phyloP scores from a whole-genome alignment of 352 stramenopile genomes.

The Thalassiosira livingstoniorum region DNA sequence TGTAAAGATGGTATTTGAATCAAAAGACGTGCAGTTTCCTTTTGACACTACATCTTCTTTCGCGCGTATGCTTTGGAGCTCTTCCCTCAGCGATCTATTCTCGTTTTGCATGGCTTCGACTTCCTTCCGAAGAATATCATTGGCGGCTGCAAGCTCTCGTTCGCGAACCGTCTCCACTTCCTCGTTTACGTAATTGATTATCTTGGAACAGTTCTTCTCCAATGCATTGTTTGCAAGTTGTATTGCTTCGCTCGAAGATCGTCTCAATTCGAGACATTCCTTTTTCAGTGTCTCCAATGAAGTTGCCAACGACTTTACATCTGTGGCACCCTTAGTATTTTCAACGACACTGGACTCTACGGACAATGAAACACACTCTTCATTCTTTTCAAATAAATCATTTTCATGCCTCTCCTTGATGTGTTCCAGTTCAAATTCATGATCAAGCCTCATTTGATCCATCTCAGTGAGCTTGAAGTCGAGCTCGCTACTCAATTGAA shows the following conservation, averaged over 20 bases:
- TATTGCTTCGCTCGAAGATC: background rate
- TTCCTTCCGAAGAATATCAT: background rate
- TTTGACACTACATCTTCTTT: background rate
- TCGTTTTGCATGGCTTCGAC: slow-evolving; percentile 8
- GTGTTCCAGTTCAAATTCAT: slow-evolving; percentile 23
- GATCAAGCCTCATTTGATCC: slow-evolving; percentile 16
- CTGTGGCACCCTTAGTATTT: background rate
- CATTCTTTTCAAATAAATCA: slow-evolving; percentile 19
- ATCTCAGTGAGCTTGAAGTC: slow-evolving; percentile 17
- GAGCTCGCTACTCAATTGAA: slow-evolving; percentile 17
- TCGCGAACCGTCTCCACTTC: slow-evolving; percentile 12
- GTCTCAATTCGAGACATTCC: slow-evolving; percentile 11
- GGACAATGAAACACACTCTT: background rate
- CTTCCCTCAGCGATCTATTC: slow-evolving; percentile 10
- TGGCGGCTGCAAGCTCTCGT: background rate
- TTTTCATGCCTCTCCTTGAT: slow-evolving; percentile 10
- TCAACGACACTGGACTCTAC: background rate
- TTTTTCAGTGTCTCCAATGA: slow-evolving; percentile 9
- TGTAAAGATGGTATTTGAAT: background rate
- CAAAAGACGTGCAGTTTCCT: background rate
- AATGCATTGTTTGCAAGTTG: background rate
- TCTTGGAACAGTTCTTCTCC: slow-evolving; percentile 5
- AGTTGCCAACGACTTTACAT: slow-evolving; percentile 13
- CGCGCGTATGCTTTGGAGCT: background rate
- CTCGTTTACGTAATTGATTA: slow-evolving; percentile 31